phyloP scores from a whole-genome alignment of 2,329 filamentous ascomycete species.

The Ceratocystis huliohia region DNA sequence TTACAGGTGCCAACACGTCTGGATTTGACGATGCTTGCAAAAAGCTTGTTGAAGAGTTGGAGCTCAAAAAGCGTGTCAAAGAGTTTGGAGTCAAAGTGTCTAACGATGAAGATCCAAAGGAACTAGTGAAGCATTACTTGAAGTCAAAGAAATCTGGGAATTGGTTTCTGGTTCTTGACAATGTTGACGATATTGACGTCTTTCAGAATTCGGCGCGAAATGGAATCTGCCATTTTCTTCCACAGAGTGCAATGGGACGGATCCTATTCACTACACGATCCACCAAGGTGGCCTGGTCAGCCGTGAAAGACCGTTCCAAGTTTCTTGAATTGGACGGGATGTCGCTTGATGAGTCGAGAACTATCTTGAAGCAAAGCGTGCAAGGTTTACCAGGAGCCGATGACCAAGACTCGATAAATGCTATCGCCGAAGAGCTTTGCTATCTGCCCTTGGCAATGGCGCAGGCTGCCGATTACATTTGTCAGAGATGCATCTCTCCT shows the following conservation, averaged over 20 bases:
- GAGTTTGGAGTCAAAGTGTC: neutral
- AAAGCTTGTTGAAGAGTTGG: neutral
- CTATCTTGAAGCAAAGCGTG: neutral
- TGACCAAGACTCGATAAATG: neutral
- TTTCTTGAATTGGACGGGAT: neutral
- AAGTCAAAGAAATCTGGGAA: conserved; percentile 21
- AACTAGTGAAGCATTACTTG: conserved; percentile 20
- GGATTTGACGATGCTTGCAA: neutral
- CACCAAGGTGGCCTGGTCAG: neutral
- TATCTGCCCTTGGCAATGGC: conserved; percentile 22
- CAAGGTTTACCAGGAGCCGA: too few relatives aligned
- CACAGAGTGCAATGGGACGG: conserved; percentile 20
- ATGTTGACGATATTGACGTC: conserved; percentile 22
- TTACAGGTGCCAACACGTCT: neutral
- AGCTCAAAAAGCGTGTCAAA: neutral
- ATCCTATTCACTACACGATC: conserved; percentile 16
- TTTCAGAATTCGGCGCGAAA: neutral
- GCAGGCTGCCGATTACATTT: conserved; percentile 22
- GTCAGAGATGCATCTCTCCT: neutral
- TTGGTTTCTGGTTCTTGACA: conserved; percentile 25
- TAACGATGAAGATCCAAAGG: conserved; percentile 5
- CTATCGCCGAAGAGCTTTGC: neutral
- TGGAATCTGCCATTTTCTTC: conserved; percentile 25
- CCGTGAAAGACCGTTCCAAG: neutral
- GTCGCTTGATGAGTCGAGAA: neutral